phyloP scores from a whole-genome alignment of 208 protist species.

The Acanthamoeba healyi region DNA sequence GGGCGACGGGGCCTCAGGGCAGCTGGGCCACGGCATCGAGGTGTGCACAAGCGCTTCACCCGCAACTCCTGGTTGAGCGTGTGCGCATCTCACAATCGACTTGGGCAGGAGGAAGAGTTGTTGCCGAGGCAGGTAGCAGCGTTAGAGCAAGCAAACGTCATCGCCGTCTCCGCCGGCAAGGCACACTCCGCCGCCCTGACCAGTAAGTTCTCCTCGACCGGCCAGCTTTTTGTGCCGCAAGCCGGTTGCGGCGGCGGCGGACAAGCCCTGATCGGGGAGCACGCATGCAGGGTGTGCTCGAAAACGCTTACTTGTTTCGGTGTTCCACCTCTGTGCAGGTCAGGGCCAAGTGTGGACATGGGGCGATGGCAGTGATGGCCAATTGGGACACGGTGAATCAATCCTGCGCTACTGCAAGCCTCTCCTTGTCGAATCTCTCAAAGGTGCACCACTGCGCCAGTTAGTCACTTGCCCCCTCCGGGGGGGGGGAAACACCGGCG shows the following conservation, averaged over 20 bases:
- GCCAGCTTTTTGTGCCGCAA: no score
- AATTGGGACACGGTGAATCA: not conserved
- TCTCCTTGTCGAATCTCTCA: not conserved
- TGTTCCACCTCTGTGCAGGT: no score
- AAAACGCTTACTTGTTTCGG: no score
- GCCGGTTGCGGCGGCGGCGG: no score
- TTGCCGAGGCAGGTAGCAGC: not conserved
- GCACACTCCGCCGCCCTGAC: not conserved
- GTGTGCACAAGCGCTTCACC: not conserved
- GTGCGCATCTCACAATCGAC: no score
- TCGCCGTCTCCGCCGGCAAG: not conserved
- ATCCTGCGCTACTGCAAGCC: not conserved
- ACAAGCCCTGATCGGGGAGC: not conserved
- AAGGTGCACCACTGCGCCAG: not conserved
- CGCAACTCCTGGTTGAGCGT: no score
- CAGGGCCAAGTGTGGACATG: constrained; percentile 60
- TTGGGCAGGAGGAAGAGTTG: not conserved
- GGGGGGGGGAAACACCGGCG: not conserved
- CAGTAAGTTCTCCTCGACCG: not conserved
- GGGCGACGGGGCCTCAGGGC: not conserved
- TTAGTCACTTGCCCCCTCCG: not conserved
- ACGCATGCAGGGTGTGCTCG: not conserved
- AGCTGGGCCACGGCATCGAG: constrained; percentile 29
- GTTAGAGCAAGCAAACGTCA: not conserved
- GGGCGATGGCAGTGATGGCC: constrained; percentile 39